These are phyloP conservation scores for Friedmanniomyces simplex DNA, from an alignment of 495 filamentous ascomycete species.

Conservation along the genomic window DNA sequence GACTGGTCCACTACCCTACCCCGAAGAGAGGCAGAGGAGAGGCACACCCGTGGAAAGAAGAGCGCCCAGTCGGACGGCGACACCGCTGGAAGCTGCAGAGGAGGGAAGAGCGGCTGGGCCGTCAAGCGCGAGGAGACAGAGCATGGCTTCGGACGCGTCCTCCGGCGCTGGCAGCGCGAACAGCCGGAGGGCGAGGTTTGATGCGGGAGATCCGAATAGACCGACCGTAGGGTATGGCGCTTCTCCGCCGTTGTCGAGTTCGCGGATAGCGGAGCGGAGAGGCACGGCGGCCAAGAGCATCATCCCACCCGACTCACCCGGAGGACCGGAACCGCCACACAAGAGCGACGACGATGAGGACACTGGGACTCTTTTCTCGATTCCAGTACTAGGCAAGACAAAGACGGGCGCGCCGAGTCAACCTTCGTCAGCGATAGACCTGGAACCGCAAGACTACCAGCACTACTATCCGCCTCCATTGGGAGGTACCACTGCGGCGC, in stretches of 20 bases:
- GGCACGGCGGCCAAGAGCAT: constrained; percentile 30
- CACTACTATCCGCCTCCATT: constrained; percentile 54
- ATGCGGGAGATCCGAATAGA: constrained; percentile 30
- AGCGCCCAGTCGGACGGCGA: constrained; percentile 6
- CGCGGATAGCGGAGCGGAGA: constrained; percentile 30
- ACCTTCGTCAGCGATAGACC: constrained; percentile 36
- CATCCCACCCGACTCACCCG: constrained; percentile 36
- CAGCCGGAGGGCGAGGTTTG: constrained; percentile 22
- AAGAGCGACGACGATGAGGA: constrained; percentile 41
- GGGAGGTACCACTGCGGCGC: neutral
- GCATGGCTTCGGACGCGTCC: constrained; percentile 18
- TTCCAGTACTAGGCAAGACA: constrained; percentile 6
- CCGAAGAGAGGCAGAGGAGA: neutral
- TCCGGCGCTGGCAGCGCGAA: constrained; percentile 10
- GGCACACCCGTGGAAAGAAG: neutral
- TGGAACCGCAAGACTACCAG: constrained; percentile 48
- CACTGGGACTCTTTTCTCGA: constrained; percentile 16
- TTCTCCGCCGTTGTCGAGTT: constrained; percentile 16
- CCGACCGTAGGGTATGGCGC: constrained; percentile 29
- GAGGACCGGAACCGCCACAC: constrained; percentile 58
- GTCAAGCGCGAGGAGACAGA: constrained; percentile 3
- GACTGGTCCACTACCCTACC: too few species aligned
- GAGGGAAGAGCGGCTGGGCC: constrained; percentile 2
- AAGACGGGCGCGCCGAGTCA: constrained; percentile 29
- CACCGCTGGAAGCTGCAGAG: constrained; percentile 13